These are phyloP conservation scores for Geotrichum bryndzae DNA, from an alignment of 1,139 yeast species.

Conservation along the genomic window DNA sequence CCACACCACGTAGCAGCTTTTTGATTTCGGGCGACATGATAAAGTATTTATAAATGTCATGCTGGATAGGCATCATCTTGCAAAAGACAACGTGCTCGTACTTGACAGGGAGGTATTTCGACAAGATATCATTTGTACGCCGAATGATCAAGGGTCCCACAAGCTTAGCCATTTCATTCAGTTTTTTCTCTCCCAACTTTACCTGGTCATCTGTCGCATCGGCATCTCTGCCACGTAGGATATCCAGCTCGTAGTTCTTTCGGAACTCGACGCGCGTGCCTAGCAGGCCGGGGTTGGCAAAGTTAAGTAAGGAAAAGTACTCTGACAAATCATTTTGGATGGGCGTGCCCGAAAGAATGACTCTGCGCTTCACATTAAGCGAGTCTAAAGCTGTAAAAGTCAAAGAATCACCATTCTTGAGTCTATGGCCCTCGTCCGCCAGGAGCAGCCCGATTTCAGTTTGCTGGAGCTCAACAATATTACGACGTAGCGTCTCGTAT, in stretches of 20 bases:
- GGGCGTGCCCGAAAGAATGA: conserved; percentile 93
- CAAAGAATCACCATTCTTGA: conserved; percentile 89
- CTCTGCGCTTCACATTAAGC: conserved; percentile 78
- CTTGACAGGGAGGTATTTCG: conserved; percentile 90
- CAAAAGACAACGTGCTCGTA: conserved; percentile 95
- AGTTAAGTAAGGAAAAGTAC: conserved; percentile 82
- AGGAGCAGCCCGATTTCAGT: conserved; percentile 82
- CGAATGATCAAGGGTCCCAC: conserved; percentile 90
- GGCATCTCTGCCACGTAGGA: conserved; percentile 83
- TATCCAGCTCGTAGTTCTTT: conserved; percentile 74
- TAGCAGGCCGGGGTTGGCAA: conserved; percentile 90
- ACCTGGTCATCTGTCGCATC: conserved; percentile 80
- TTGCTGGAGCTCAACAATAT: conserved; percentile 68
- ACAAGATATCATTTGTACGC: conserved; percentile 88
- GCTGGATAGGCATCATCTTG: conserved; percentile 74
- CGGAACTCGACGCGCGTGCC: conserved; percentile 83
- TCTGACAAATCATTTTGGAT: conserved; percentile 95
- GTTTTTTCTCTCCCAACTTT: conserved; percentile 61
- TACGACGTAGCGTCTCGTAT: conserved; percentile 86
- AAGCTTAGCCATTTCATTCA: conserved; percentile 61
- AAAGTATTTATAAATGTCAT: conserved; percentile 62
- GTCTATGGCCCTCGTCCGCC: conserved; percentile 95
- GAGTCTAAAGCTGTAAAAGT: conserved; percentile 86
- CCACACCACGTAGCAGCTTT: conserved; percentile 60
- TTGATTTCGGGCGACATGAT: conserved; percentile 76